Conservation (phyloP, 805 yeast genomes). For the Saturnispora gosingensis region DNA sequence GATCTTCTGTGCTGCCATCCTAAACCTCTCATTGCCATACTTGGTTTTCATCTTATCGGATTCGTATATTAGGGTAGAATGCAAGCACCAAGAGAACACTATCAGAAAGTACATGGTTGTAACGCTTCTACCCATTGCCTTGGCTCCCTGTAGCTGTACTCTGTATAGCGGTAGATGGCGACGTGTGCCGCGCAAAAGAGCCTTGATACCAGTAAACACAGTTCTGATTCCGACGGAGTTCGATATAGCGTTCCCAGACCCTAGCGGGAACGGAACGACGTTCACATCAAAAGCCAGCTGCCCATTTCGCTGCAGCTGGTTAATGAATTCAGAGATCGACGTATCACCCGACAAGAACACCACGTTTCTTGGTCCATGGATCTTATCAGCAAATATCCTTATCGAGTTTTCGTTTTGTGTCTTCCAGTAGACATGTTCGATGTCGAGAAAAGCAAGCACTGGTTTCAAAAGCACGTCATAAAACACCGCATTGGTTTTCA, state of each 20-base stretch:
- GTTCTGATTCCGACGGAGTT: constrained; percentile 42
- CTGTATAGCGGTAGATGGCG: constrained; percentile 35
- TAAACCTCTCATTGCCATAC: constrained; percentile 59
- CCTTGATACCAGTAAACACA: constrained; percentile 29
- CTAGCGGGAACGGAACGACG: constrained; percentile 52
- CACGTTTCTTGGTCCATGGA: constrained; percentile 5
- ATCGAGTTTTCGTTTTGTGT: constrained; percentile 36
- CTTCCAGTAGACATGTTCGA: constrained; percentile 20
- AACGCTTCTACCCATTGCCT: constrained; percentile 1
- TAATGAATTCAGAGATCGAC: constrained; percentile 66
- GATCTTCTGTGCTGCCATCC: constrained; percentile 54
- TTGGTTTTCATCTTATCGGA: constrained; percentile 53
- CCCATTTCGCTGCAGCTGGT: constrained; percentile 19
- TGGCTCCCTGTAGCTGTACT: constrained; percentile 34
- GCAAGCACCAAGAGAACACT: constrained; percentile 79
- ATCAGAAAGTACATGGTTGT: constrained; percentile 34
- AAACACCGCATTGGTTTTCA: constrained; percentile 26
- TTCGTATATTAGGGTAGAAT: constrained; percentile 76
- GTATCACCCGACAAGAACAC: constrained; percentile 77
- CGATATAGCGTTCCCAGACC: constrained; percentile 81
- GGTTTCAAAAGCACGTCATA: constrained; percentile 39
- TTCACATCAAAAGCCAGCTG: neutral
- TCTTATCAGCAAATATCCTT: constrained; percentile 20
- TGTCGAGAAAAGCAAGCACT: constrained; percentile 30
- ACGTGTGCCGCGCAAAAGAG: constrained; percentile 24